phyloP scores from a whole-genome alignment of 768 basidiomycete genomes.

The Podaxis sp. region DNA sequence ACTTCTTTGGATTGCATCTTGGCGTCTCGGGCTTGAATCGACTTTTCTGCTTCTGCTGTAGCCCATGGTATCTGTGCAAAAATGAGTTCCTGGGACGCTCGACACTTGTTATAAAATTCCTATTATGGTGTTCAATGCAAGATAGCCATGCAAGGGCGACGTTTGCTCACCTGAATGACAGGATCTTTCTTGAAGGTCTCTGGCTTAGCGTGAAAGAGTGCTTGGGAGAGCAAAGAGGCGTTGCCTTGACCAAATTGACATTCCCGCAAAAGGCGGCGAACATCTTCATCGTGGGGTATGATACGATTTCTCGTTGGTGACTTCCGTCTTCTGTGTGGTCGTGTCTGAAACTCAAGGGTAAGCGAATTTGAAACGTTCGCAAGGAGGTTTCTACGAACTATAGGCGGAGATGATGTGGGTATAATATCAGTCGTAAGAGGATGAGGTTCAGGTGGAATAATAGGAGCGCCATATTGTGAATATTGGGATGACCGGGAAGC shows the following conservation, averaged over 20 bases:
- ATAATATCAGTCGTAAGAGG: slow-evolving; percentile 26
- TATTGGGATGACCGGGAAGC: slow-evolving; percentile 37
- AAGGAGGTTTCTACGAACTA: slow-evolving; percentile 15
- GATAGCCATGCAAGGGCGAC: not conserved
- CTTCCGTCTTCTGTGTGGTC: slow-evolving; percentile 35
- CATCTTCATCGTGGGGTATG: slow-evolving; percentile 81
- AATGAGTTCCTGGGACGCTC: slow-evolving; percentile 80
- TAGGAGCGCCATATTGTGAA: slow-evolving; percentile 36
- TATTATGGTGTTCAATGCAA: slow-evolving; percentile 28
- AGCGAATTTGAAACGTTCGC: not conserved
- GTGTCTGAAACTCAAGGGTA: slow-evolving; percentile 7
- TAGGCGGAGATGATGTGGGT: slow-evolving; percentile 25
- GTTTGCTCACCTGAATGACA: slow-evolving; percentile 62
- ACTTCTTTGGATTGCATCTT: slow-evolving; percentile 25
- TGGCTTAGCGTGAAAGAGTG: slow-evolving; percentile 66
- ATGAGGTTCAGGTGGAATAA: slow-evolving; percentile 35
- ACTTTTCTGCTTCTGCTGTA: slow-evolving; percentile 73
- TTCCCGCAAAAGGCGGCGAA: slow-evolving; percentile 78
- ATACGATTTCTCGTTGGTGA: slow-evolving; percentile 37
- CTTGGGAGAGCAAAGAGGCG: slow-evolving; percentile 69
- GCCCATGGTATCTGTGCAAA: slow-evolving; percentile 92
- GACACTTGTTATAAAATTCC: slow-evolving; percentile 84
- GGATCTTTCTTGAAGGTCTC: slow-evolving; percentile 64
- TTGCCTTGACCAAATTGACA: slow-evolving; percentile 84
- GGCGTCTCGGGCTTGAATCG: slow-evolving; percentile 35